A percentile compares a stretch with the other conserved stretches of the same genome.
phyloP scores from a whole-genome alignment of 2,329 filamentous ascomycete genomes.

The Trichoderma atroviride region DNA sequence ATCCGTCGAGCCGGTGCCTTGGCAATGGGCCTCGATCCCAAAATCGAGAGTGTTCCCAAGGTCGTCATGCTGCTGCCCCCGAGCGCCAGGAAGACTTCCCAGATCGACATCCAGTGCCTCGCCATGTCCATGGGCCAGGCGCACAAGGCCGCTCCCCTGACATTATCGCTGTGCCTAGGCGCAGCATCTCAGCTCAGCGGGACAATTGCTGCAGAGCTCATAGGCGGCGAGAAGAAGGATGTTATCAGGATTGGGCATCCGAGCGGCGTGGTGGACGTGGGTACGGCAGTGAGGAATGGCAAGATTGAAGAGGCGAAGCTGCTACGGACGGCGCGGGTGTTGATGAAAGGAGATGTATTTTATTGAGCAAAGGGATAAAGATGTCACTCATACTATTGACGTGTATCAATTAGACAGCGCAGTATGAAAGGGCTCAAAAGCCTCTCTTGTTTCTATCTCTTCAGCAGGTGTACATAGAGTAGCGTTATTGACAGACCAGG shows the following conservation, averaged over 20 bases:
- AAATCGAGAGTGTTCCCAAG: slow-evolving; percentile 60
- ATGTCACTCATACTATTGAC: neutral
- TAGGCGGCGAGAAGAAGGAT: slow-evolving; percentile 30
- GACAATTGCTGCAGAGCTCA: slow-evolving; percentile 45
- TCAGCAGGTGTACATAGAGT: neutral
- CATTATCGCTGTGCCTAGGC: slow-evolving; percentile 55
- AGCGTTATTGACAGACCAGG: neutral
- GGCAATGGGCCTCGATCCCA: slow-evolving; percentile 61
- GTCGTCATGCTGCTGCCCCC: slow-evolving; percentile 54
- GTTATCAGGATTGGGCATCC: slow-evolving; percentile 51
- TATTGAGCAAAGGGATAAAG: slow-evolving; percentile 36
- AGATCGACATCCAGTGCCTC: slow-evolving; percentile 48
- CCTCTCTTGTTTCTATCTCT: neutral
- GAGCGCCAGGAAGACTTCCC: slow-evolving; percentile 29
- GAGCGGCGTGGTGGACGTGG: slow-evolving; percentile 51
- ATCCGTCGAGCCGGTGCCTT: slow-evolving; percentile 61
- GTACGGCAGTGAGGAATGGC: slow-evolving; percentile 45
- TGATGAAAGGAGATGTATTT: slow-evolving; percentile 55
- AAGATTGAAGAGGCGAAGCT: slow-evolving; percentile 49
- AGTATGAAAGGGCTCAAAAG: neutral
- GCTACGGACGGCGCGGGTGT: slow-evolving; percentile 50
- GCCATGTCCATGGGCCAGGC: slow-evolving; percentile 59
- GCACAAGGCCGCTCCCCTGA: slow-evolving; percentile 59
- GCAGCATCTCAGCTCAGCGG: slow-evolving; percentile 52
- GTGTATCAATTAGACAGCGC: neutral